These are phyloP conservation scores for Parathielavia appendiculata DNA, from an alignment of 495 filamentous ascomycete species.

Conservation along the genomic window DNA sequence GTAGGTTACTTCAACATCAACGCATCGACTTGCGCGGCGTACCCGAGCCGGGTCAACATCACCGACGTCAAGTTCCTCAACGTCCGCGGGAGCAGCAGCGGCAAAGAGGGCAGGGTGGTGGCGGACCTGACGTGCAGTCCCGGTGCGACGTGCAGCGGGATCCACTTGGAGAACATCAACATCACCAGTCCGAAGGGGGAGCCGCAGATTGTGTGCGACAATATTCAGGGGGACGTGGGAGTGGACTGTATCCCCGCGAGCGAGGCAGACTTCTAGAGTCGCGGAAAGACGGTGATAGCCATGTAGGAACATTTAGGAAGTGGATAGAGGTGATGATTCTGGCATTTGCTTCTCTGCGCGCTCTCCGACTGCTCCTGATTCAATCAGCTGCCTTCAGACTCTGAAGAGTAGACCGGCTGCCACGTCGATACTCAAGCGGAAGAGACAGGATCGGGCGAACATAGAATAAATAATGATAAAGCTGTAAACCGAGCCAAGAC, in stretches of 20 bases:
- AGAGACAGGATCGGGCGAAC: too few relatives aligned
- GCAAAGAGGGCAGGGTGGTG: conserved; percentile 45
- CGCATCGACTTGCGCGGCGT: conserved; percentile 40
- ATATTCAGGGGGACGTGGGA: conserved; percentile 48
- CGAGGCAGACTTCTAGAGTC: neutral
- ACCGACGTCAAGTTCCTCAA: conserved; percentile 53
- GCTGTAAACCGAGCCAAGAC: neutral
- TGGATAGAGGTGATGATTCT: neutral
- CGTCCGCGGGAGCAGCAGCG: conserved; percentile 50
- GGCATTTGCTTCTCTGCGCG: too few relatives aligned
- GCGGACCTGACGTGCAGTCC: conserved; percentile 49
- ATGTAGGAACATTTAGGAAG: neutral
- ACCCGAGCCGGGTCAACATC: conserved; percentile 52
- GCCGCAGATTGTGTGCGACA: conserved; percentile 47
- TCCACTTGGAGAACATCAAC: conserved; percentile 48
- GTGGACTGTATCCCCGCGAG: conserved; percentile 34
- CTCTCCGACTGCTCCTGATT: too few relatives aligned
- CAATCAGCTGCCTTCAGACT: too few relatives aligned
- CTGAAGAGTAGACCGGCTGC: neutral
- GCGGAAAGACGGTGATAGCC: neutral
- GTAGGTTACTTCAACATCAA: conserved; percentile 52
- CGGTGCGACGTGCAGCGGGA: conserved; percentile 48
- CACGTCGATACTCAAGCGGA: neutral
- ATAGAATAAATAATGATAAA: neutral
- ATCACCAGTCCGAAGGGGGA: conserved; percentile 46